Evolutionary conservation across 2,329 filamentous ascomycete genomes (phyloP).

Genomic region (Moelleriella libera): DNA sequence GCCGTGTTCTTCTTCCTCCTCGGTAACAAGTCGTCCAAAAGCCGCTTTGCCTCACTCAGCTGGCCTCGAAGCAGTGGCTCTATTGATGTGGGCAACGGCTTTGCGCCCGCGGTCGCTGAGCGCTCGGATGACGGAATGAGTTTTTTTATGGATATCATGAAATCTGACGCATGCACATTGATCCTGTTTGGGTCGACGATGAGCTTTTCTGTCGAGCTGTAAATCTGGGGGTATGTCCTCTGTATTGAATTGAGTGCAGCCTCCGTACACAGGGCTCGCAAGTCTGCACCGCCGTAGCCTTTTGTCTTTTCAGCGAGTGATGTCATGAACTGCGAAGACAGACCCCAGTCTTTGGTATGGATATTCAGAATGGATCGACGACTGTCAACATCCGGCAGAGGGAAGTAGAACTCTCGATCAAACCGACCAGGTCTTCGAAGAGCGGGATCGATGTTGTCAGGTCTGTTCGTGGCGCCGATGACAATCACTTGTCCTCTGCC

Average conservation of each 20-base stretch:
- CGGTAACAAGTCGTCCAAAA: slow-evolving; percentile 66
- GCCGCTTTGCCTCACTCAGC: slow-evolving; percentile 50
- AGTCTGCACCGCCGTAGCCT: slow-evolving; percentile 90
- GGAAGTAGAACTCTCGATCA: slow-evolving; percentile 96
- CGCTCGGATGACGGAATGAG: slow-evolving; percentile 91
- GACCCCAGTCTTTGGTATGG: slow-evolving; percentile 86
- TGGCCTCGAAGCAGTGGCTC: slow-evolving; percentile 69
- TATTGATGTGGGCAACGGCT: slow-evolving; percentile 64
- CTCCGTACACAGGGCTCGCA: slow-evolving; percentile 89
- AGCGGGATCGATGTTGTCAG: slow-evolving; percentile 94
- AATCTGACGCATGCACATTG: slow-evolving; percentile 79
- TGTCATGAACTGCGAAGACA: slow-evolving; percentile 66
- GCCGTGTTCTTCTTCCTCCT: slow-evolving; percentile 78
- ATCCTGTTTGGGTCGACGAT: slow-evolving; percentile 77
- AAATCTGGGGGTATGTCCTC: slow-evolving; percentile 91
- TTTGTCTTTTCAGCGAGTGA: slow-evolving; percentile 80
- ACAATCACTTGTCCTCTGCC: slow-evolving; percentile 97
- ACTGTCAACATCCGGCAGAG: slow-evolving; percentile 67
- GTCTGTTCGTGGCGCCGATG: slow-evolving; percentile 95
- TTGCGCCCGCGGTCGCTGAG: slow-evolving; percentile 71
- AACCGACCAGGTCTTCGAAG: slow-evolving; percentile 87
- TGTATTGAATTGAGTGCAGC: slow-evolving; percentile 93
- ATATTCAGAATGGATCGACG: slow-evolving; percentile 85
- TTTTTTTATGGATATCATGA: slow-evolving; percentile 94
- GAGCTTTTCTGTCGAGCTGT: slow-evolving; percentile 78